Percentiles rank a stretch among this genome's conserved stretches.
phyloP scores from a whole-genome alignment of 2,329 filamentous ascomycete species.

The Fusarium luffae region DNA sequence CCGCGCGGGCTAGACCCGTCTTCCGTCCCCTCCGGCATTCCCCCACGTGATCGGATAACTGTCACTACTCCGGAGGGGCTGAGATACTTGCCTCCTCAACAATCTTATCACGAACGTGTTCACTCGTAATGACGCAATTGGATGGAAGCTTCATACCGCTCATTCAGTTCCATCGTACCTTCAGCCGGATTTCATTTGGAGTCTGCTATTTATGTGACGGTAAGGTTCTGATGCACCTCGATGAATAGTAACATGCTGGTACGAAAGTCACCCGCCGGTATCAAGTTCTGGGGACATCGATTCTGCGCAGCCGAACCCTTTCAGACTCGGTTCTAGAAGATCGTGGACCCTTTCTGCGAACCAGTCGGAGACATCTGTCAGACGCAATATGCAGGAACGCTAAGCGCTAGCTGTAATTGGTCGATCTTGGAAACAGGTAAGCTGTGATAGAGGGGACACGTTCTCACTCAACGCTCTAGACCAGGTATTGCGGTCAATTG shows the following conservation, averaged over 20 bases:
- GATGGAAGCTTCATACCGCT: neutral
- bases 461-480: neutral
- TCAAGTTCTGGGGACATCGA: too few species aligned
- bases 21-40: neutral
- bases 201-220: too few species aligned
- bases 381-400: neutral
- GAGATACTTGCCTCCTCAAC: neutral
- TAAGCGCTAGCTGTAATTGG: neutral
- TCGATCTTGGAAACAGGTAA: accelerated
- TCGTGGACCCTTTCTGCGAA: neutral
- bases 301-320: too few species aligned
- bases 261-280: too few species aligned
- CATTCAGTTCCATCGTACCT: accelerated
- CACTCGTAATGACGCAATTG: neutral
- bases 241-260: too few species aligned
- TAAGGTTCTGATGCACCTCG: too few species aligned
- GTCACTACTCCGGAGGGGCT: neutral
- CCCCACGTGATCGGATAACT: conserved; percentile 28
- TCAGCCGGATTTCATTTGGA: too few species aligned
- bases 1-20: neutral
- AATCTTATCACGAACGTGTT: neutral
- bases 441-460: accelerated
- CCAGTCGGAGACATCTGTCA: neutral
- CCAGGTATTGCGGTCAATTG: accelerated
- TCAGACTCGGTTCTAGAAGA: neutral